Percentiles rank a stretch among this genome's conserved stretches.
These are phyloP conservation scores for Flaveria ramosissima DNA, from an alignment of 129 eudicot genomes.

Conservation along the genomic window DNA sequence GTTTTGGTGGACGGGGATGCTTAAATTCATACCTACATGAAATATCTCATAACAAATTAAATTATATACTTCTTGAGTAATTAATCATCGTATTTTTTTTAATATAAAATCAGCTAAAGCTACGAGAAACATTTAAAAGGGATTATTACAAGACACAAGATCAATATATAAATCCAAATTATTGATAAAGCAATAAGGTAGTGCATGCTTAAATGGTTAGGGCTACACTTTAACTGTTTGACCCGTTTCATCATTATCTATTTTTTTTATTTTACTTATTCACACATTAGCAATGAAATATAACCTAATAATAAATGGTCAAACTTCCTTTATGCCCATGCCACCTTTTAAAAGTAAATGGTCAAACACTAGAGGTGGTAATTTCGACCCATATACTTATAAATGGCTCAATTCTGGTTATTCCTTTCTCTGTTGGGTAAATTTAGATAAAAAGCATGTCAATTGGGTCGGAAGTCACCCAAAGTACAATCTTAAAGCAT, in stretches of 20 bases:
- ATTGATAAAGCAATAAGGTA: not conserved
- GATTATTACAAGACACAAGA: not conserved
- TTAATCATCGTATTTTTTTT: not conserved
- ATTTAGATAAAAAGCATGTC: not conserved
- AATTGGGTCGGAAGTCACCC: not conserved
- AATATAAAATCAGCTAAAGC: not conserved
- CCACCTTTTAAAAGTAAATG: not conserved
- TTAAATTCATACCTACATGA: slow-evolving; percentile 74
- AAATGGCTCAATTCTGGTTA: not conserved
- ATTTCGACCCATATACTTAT: not conserved
- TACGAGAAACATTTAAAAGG: not conserved
- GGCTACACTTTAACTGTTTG: too few species aligned
- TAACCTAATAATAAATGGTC: too few species aligned
- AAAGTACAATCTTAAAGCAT: not conserved
- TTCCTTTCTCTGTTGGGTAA: not conserved
- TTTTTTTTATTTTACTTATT: too few species aligned
- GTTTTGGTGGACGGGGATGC: slow-evolving; percentile 80
- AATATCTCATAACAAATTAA: not conserved
- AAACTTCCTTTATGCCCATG: slow-evolving; percentile 11
- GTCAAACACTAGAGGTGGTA: too few species aligned
- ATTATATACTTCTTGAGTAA: not conserved
- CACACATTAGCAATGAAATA: not conserved
- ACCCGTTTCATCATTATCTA: too few species aligned
- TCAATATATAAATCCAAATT: not conserved
- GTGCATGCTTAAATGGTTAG: not conserved